Conservation (phyloP, 2,329 filamentous ascomycete genomes). For the Talaromyces sp. region DNA sequence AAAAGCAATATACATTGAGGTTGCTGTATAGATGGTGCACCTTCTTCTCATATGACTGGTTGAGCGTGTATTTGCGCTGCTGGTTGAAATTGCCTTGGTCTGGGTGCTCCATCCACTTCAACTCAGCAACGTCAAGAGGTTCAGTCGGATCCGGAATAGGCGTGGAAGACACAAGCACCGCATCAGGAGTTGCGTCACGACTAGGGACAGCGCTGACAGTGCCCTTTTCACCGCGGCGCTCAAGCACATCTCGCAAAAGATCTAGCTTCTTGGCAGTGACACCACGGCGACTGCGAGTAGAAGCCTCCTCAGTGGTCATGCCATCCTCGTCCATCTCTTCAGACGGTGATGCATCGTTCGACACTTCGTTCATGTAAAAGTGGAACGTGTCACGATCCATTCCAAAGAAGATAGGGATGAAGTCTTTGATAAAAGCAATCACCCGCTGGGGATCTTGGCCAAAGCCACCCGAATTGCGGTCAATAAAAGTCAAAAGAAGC, state of each 20-base stretch:
- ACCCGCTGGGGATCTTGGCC: conserved; percentile 66
- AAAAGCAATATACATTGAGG: conserved; percentile 87
- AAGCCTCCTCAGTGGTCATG: conserved; percentile 63
- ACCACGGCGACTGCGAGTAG: conserved; percentile 61
- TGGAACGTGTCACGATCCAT: conserved; percentile 66
- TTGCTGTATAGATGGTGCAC: conserved; percentile 91
- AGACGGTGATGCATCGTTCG: conserved; percentile 64
- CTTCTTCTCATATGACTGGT: conserved; percentile 74
- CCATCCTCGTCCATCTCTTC: conserved; percentile 75
- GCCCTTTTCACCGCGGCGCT: conserved; percentile 68
- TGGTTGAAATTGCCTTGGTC: conserved; percentile 53
- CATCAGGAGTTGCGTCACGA: conserved; percentile 84
- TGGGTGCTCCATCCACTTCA: conserved; percentile 59
- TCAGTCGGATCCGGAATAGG: conserved; percentile 51
- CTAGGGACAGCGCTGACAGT: conserved; percentile 71
- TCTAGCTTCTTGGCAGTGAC: conserved; percentile 66
- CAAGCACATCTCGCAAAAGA: conserved; percentile 79
- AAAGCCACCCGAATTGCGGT: conserved; percentile 47
- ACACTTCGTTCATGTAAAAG: conserved; percentile 63
- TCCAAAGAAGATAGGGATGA: conserved; percentile 72
- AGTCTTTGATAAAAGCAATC: conserved; percentile 69
- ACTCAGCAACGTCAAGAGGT: conserved; percentile 44
- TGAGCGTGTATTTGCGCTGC: conserved; percentile 64
- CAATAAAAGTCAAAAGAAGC: conserved; percentile 44
- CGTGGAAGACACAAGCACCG: conserved; percentile 39